phyloP scores from a whole-genome alignment of 1,284 basidiomycete species.

The Malassezia psittaci region DNA sequence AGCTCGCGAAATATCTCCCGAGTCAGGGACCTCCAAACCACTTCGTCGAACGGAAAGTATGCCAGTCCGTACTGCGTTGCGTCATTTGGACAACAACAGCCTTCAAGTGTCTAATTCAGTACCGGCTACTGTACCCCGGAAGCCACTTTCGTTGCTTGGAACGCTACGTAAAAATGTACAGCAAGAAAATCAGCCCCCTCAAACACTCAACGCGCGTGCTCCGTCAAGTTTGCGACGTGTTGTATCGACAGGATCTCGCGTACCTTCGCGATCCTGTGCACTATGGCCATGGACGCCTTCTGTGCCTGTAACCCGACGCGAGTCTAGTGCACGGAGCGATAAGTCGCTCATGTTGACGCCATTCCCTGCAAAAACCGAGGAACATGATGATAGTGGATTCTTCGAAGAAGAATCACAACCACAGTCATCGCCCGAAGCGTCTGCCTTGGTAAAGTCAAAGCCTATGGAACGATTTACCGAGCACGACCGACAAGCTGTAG shows the following conservation, averaged over 20 bases:
- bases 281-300: background rate
- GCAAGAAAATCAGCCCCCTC: background rate
- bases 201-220: background rate
- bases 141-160: background rate
- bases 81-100: background rate
- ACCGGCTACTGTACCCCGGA: background rate
- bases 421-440: background rate
- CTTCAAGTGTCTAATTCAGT: background rate
- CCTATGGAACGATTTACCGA: background rate
- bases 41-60: conserved; percentile 1
- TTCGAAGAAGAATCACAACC: conserved; percentile 18
- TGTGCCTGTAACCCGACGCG: conserved; percentile 1
- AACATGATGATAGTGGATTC: conserved; percentile 33
- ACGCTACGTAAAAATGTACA: background rate
- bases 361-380: background rate
- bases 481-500: conserved; percentile 30
- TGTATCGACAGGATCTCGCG: background rate
- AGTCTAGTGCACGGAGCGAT: conserved; percentile 15
- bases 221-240: background rate
- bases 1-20: conserved; percentile 21
- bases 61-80: conserved; percentile 1
- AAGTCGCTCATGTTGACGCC: background rate
- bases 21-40: background rate
- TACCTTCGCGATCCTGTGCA: background rate
- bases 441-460: background rate